Base-by-base conservation (phyloP, 1,284 basidiomycete genomes). In the Malassezia globosa region DNA sequence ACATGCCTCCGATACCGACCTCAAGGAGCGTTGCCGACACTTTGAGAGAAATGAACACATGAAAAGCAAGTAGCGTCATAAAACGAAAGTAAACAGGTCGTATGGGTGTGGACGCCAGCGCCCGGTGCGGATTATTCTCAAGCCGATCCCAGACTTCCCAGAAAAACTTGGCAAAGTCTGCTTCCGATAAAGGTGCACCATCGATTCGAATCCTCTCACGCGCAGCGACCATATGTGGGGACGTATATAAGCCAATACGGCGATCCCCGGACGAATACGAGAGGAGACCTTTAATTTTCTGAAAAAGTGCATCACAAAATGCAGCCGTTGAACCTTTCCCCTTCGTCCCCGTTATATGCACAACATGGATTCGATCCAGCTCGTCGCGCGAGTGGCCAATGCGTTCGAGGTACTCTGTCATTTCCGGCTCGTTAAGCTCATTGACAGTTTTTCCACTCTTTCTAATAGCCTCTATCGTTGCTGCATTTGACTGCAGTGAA, bases 291-390 rank as follows among this genome's bases (percentile, higher is more conserved):
- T 38, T 39, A 13, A 60, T 53, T 19, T 58, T 46, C 5, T 55
- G 60, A 1, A 71, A 46, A 14, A 75, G 51, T 14, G 67, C 65
- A 29, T 68, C 67, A 31, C 66, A 68, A 63, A 97, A 97, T 2
- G 94, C 92, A 50, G 85, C 87, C 0, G 94, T 94, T 3, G 89
- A 96, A 3, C 94, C 94, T 72, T 99, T 99, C 37, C 94, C 94
- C 74, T 99, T 99, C 4, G 94, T 99, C 2, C 94, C 94, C 11
- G 94, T 92, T 64, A 99, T 83, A 75, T 99, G 94, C 26, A 97
- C 80, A 47, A 90, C 87, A 72, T 96, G 94, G 55, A 97, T 77
- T 39, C 75, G 74, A 72, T 97, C 90, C 44, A 99, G 77, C 60
- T 90, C 83, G 45, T 79, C 75, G 22, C 85, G 80, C 35, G 25